Percentiles rank a stretch among this genome's conserved stretches.
phyloP scores from a whole-genome alignment of 305 asterid genomes.

The Solanum hybrid region DNA sequence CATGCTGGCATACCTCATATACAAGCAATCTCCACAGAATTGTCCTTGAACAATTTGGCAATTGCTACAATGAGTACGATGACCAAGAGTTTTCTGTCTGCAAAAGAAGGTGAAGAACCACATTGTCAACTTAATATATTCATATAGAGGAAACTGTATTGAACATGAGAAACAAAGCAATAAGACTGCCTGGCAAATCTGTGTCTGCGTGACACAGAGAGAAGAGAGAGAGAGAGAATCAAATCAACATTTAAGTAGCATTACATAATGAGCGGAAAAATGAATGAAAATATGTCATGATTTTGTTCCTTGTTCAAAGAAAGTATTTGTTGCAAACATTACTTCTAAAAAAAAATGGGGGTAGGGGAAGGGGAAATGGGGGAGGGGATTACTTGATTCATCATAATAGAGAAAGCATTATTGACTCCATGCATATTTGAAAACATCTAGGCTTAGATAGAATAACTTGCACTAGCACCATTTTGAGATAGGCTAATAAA shows the following conservation, averaged over 20 bases:
- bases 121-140: neutral
- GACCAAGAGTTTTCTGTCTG: conserved; percentile 96
- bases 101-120: conserved; percentile 7
- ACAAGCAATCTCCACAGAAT: conserved; percentile 96
- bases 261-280: neutral
- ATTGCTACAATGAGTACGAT: conserved; percentile 65
- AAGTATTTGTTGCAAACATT: neutral
- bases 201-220: neutral
- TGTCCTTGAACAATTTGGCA: conserved; percentile 88
- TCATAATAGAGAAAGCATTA: neutral
- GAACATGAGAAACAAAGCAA: neutral
- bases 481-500: neutral
- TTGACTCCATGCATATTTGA: neutral
- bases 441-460: neutral
- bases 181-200: neutral
- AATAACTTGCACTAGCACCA: neutral
- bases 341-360: neutral
- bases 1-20: conserved; percentile 57
- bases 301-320: neutral
- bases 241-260: neutral
- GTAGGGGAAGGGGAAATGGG: neutral
- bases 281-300: neutral
- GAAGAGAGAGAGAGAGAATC: neutral
- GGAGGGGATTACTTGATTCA: neutral
- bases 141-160: neutral